Evolutionary conservation across 2,329 filamentous ascomycete species (phyloP).

Genomic region (Dothidotthia symphoricarpi): DNA sequence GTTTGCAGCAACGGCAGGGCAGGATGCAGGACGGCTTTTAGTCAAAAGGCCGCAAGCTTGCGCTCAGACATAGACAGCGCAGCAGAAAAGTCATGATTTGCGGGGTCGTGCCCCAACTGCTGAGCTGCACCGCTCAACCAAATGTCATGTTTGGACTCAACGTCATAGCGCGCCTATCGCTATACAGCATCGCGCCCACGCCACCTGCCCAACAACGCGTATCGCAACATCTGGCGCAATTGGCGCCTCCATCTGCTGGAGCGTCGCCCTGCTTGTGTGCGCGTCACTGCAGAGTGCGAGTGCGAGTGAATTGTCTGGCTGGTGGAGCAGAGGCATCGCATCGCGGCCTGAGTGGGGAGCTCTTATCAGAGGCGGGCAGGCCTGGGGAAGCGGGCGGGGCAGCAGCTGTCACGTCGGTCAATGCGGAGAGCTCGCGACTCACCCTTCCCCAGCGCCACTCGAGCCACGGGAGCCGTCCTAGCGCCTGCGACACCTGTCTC

Average conservation of each 20-base stretch:
- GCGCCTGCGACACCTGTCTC: slow-evolving; percentile 12
- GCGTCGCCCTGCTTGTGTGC: background rate
- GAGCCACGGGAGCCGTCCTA: slow-evolving; percentile 6
- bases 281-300: background rate
- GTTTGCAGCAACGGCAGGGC: slow-evolving; percentile 8
- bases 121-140: slow-evolving; percentile 34
- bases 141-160: slow-evolving; percentile 28
- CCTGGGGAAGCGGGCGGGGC: slow-evolving; percentile 11
- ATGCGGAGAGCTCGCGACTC: slow-evolving; percentile 27
- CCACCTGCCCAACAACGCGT: slow-evolving; percentile 23
- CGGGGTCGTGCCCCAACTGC: slow-evolving; percentile 32
- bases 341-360: slow-evolving; percentile 4
- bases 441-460: slow-evolving; percentile 10
- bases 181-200: slow-evolving; percentile 24
- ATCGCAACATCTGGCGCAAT: slow-evolving; percentile 16
- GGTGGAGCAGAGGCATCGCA: background rate
- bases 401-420: slow-evolving; percentile 17
- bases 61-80: slow-evolving; percentile 5
- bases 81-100: slow-evolving; percentile 25
- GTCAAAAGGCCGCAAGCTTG: slow-evolving; percentile 9
- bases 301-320: background rate
- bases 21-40: slow-evolving; percentile 6
- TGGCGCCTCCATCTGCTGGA: slow-evolving; percentile 18
- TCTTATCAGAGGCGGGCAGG: background rate
- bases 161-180: slow-evolving; percentile 32